A percentile compares a stretch with the other conserved stretches of the same genome.
Evolutionary conservation across 2,329 filamentous ascomycete species (phyloP).

Genomic region (Pyrenophora teres): DNA sequence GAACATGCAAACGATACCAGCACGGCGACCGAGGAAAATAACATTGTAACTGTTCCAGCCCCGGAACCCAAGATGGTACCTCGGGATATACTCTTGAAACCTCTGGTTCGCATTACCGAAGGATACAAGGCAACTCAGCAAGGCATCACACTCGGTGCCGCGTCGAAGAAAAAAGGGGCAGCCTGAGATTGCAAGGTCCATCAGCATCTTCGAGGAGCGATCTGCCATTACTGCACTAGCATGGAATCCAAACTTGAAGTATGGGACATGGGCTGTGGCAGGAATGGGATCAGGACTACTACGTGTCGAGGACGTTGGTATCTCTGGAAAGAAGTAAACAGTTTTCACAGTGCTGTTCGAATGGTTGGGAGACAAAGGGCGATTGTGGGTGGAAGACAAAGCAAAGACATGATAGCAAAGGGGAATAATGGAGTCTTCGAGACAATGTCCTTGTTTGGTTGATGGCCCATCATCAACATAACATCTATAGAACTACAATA

Average conservation of each 20-base stretch:
- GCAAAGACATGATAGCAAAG: too few species aligned
- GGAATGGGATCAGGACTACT: slow-evolving; percentile 55
- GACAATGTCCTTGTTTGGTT: not conserved
- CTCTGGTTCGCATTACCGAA: slow-evolving; percentile 48
- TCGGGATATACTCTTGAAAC: slow-evolving; percentile 20
- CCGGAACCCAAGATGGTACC: slow-evolving; percentile 7
- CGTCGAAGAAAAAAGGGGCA: slow-evolving; percentile 22
- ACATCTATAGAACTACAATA: not conserved
- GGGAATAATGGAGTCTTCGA: not conserved
- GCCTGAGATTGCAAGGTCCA: slow-evolving; percentile 36
- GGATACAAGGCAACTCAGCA: slow-evolving; percentile 47
- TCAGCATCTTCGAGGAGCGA: slow-evolving; percentile 53
- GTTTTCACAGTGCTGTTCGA: not conserved
- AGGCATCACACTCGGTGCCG: slow-evolving; percentile 27
- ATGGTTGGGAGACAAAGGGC: not conserved
- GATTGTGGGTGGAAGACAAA: not conserved
- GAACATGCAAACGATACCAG: not conserved
- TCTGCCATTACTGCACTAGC: slow-evolving; percentile 51
- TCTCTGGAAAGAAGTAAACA: slow-evolving; percentile 15
- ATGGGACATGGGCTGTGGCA: slow-evolving; percentile 57
- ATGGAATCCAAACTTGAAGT: slow-evolving; percentile 58
- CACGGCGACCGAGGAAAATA: not conserved
- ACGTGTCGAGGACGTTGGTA: slow-evolving; percentile 55
- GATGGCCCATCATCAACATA: too few species aligned
- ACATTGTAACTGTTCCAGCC: not conserved